Conservation (phyloP, 2,329 filamentous ascomycete species). For the Cyphellophora attinorum region DNA sequence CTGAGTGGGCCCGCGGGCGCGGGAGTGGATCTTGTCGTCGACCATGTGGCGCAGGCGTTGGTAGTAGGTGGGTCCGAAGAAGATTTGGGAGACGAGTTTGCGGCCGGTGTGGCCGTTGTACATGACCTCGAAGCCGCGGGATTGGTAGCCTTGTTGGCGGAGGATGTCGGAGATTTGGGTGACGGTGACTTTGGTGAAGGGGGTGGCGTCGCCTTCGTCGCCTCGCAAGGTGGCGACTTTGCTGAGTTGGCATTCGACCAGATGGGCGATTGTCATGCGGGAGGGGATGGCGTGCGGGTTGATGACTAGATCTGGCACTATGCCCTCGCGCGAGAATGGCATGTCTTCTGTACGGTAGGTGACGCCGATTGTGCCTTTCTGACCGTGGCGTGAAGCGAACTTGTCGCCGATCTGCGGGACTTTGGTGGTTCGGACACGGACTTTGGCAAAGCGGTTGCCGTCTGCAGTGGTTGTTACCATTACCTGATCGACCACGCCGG, state of each 20-base stretch:
- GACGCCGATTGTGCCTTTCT: slow-evolving; percentile 98
- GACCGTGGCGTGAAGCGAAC: slow-evolving; percentile 96
- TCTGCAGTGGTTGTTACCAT: slow-evolving; percentile 91
- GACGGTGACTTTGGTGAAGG: slow-evolving; percentile 95
- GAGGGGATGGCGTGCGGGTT: slow-evolving; percentile 99
- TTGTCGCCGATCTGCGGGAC: slow-evolving; percentile 98
- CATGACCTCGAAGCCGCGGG: slow-evolving; percentile 95
- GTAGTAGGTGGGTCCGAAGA: slow-evolving; percentile 97
- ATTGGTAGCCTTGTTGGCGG: slow-evolving; percentile 86
- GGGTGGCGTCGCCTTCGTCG: slow-evolving; percentile 92
- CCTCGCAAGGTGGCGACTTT: slow-evolving; percentile 92
- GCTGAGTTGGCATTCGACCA: slow-evolving; percentile 96
- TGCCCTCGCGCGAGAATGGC: slow-evolving; percentile 88
- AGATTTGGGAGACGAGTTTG: slow-evolving; percentile 88
- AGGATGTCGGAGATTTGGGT: slow-evolving; percentile 83
- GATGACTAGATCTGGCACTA: slow-evolving; percentile 93
- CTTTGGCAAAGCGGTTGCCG: slow-evolving; percentile 91
- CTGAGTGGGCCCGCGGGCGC: slow-evolving; percentile 89
- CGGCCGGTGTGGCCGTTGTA: slow-evolving; percentile 96
- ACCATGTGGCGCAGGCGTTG: slow-evolving; percentile 99
- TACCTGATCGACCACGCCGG: slow-evolving; percentile 90
- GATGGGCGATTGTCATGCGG: slow-evolving; percentile 99
- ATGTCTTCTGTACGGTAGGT: slow-evolving; percentile 97
- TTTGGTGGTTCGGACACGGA: slow-evolving; percentile 94
- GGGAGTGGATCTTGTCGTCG: slow-evolving; percentile 99